These are phyloP conservation scores for Calamus simplicifolius DNA, from an alignment of 176 grass and related monocot species.

Conservation along the genomic window DNA sequence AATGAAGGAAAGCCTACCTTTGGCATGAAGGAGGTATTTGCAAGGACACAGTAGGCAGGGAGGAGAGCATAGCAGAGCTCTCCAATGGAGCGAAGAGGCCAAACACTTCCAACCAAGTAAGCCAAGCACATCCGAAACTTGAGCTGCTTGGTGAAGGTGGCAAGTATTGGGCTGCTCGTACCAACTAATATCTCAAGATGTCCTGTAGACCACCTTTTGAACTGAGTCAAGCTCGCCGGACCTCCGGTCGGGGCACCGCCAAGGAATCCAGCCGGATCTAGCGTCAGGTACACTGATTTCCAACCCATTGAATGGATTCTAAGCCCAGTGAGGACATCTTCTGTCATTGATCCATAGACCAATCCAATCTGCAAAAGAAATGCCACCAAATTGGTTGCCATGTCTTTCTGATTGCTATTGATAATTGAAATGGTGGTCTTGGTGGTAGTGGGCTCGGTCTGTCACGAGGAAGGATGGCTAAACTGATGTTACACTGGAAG, in stretches of 20 bases:
- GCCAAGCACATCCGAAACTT: slow-evolving; percentile 26
- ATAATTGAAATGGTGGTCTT: too few relatives aligned
- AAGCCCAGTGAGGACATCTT: not conserved
- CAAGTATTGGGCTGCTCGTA: slow-evolving; percentile 15
- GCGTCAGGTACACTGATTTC: not conserved
- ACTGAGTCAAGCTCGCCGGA: slow-evolving; percentile 30
- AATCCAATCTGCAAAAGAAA: slow-evolving; percentile 2
- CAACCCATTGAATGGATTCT: slow-evolving; percentile 13
- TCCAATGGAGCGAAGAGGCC: slow-evolving; percentile 16
- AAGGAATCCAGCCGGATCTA: not conserved
- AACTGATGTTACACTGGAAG: too few relatives aligned
- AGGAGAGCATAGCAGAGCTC: slow-evolving; percentile 44
- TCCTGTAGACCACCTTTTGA: slow-evolving; percentile 50
- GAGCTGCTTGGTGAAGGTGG: slow-evolving; percentile 7
- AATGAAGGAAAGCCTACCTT: slow-evolving; percentile 15
- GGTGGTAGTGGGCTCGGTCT: too few relatives aligned
- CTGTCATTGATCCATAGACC: slow-evolving; percentile 4
- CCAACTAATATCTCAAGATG: slow-evolving; percentile 29
- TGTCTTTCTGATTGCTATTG: too few relatives aligned
- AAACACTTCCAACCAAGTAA: slow-evolving; percentile 5
- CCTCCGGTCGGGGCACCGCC: slow-evolving; percentile 13
- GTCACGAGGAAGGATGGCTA: too few relatives aligned
- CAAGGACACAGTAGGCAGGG: slow-evolving; percentile 35
- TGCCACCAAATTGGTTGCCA: too few relatives aligned
- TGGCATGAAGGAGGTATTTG: slow-evolving; percentile 42